phyloP scores from a whole-genome alignment of 2,329 filamentous ascomycete species.

The Pyrenochaeta sp. region DNA sequence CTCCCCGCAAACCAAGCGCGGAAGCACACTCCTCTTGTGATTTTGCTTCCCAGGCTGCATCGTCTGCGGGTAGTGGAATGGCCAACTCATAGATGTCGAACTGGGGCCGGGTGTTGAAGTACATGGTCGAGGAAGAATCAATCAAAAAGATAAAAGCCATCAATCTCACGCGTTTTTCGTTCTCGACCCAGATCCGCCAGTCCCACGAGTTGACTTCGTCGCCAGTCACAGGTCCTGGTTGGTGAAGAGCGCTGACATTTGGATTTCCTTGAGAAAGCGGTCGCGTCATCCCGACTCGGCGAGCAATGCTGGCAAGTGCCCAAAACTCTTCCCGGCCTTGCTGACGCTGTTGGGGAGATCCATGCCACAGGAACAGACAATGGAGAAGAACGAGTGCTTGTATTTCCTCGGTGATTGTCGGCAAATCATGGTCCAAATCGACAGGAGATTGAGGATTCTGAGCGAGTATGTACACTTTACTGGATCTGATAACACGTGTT shows the following conservation, averaged over 20 bases:
- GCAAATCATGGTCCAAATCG: conserved; percentile 47
- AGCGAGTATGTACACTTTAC: conserved; percentile 56
- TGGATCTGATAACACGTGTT: conserved; percentile 65
- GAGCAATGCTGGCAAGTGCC: conserved; percentile 63
- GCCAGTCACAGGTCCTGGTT: conserved; percentile 53
- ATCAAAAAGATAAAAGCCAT: conserved; percentile 71
- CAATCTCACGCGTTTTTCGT: conserved; percentile 71
- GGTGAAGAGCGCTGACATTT: conserved; percentile 67
- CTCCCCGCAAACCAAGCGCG: conserved; percentile 69
- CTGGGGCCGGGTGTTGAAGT: conserved; percentile 71
- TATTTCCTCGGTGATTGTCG: conserved; percentile 67
- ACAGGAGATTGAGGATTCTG: conserved; percentile 48
- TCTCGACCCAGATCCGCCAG: conserved; percentile 73
- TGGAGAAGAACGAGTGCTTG: conserved; percentile 71
- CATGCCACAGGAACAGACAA: conserved; percentile 73
- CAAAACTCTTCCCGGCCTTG: conserved; percentile 67
- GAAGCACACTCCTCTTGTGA: conserved; percentile 67
- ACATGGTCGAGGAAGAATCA: conserved; percentile 71
- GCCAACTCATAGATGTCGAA: conserved; percentile 71
- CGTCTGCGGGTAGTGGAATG: conserved; percentile 74
- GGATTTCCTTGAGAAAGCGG: conserved; percentile 58
- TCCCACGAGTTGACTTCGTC: conserved; percentile 64
- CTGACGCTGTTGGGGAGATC: conserved; percentile 70
- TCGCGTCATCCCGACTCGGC: conserved; percentile 64
- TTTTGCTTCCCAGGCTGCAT: conserved; percentile 75